A percentile compares a stretch with the other conserved stretches of the same genome.
Evolutionary conservation across 1,284 basidiomycete species (phyloP).

Genomic region (Garcileccinum viscosum): DNA sequence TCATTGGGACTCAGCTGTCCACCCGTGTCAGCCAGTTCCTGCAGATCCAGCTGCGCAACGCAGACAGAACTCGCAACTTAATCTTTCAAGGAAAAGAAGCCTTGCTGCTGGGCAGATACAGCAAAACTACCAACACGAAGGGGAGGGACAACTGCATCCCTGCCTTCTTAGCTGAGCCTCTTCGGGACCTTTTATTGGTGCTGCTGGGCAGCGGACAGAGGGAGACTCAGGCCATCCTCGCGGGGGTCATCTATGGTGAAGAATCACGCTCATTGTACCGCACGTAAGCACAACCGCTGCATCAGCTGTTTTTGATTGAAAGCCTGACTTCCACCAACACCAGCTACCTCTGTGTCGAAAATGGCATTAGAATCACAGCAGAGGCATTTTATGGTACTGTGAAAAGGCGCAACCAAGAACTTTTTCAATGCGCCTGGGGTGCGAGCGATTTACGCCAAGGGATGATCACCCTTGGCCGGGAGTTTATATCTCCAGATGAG

Average conservation of each 20-base stretch:
- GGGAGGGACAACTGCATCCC: constrained; percentile 13
- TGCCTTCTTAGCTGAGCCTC: constrained; percentile 1
- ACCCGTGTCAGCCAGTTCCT: constrained; percentile 1
- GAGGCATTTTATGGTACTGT: background rate
- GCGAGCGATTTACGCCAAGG: constrained; percentile 4
- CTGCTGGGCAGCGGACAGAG: constrained; percentile 8
- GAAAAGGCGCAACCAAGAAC: background rate
- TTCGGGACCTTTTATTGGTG: constrained; percentile 3
- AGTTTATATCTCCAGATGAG: background rate
- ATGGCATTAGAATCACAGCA: background rate
- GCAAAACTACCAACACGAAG: constrained; percentile 9
- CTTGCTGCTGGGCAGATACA: constrained; percentile 4
- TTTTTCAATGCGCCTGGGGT: constrained; percentile 17
- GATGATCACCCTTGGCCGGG: background rate
- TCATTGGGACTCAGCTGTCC: background rate
- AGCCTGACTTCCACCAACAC: background rate
- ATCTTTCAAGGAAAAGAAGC: constrained; percentile 8
- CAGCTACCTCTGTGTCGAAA: constrained; percentile 13
- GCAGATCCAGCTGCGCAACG: constrained; percentile 6
- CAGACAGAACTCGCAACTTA: constrained; percentile 3
- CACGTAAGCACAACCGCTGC: background rate
- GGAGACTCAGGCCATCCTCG: constrained; percentile 12
- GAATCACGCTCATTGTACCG: background rate
- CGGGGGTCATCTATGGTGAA: background rate
- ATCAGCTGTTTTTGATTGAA: background rate